Percentiles rank a stretch among this genome's conserved stretches.
These are phyloP conservation scores for Aspergillus pseudoviridinutans DNA, from an alignment of 2,329 filamentous ascomycete species.

Conservation along the genomic window DNA sequence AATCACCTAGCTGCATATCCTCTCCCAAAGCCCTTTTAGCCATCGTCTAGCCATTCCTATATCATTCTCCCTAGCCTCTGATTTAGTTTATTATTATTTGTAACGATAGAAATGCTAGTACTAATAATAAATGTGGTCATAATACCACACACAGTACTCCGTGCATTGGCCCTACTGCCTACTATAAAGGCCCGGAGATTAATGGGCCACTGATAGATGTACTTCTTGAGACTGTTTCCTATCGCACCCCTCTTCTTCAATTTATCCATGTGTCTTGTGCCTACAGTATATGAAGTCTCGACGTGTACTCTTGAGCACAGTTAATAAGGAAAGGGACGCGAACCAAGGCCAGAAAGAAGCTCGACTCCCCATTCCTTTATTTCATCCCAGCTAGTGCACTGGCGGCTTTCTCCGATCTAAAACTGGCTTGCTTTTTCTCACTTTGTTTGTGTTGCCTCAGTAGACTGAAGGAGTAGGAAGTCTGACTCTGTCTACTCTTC, in stretches of 20 bases:
- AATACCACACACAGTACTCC: neutral
- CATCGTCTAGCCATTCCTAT: neutral
- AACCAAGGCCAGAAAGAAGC: neutral
- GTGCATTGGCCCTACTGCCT: neutral
- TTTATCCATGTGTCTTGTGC: neutral
- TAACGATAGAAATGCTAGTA: neutral
- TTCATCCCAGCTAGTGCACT: conserved; percentile 4
- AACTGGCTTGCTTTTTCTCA: neutral
- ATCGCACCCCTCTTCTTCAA: neutral
- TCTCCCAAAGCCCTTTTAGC: conserved; percentile 7
- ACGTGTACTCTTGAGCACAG: neutral
- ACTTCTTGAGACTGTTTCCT: neutral
- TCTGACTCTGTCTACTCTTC: neutral
- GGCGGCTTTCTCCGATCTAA: conserved; percentile 9
- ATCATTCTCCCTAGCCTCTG: neutral
- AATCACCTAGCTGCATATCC: conserved; percentile 15
- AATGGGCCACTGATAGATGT: neutral
- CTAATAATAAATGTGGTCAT: neutral
- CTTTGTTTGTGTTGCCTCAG: neutral
- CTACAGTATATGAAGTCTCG: neutral
- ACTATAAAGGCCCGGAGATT: neutral
- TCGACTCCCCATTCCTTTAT: conserved; percentile 1
- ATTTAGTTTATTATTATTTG: neutral
- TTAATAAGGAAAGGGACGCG: neutral
- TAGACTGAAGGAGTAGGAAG: neutral